Conservation (phyloP, 148 eudicot genomes). For the Vaccinium macrocarpon region DNA sequence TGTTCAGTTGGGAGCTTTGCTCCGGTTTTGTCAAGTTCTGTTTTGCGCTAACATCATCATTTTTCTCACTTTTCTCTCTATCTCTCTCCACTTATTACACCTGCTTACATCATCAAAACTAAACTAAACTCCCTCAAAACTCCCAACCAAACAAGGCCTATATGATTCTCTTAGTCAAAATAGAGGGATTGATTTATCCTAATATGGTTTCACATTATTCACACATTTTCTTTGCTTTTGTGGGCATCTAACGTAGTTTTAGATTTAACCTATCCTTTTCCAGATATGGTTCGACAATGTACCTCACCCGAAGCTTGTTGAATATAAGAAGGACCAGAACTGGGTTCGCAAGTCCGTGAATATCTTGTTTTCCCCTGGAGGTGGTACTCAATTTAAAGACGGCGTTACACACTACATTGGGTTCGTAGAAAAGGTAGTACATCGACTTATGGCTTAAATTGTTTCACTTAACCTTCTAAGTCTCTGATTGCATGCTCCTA, state of each 20-base stretch:
- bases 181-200: background rate
- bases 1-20: too few relatives aligned
- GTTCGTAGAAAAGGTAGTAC: constrained; percentile 69
- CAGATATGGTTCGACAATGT: constrained; percentile 97
- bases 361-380: constrained; percentile 94
- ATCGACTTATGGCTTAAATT: background rate
- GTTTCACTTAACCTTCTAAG: constrained; percentile 15
- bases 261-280: background rate
- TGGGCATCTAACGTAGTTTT: background rate
- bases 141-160: too few relatives aligned
- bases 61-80: too few relatives aligned
- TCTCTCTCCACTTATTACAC: too few relatives aligned
- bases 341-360: constrained; percentile 82
- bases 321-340: constrained; percentile 92
- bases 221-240: constrained; percentile 5
- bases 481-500: background rate
- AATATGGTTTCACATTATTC: background rate
- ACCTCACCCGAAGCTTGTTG: constrained; percentile 99
- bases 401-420: constrained; percentile 76
- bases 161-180: background rate
- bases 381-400: constrained; percentile 94
- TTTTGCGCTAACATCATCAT: too few relatives aligned
- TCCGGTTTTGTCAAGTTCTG: too few relatives aligned
- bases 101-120: too few relatives aligned
- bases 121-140: too few relatives aligned